Conservation (phyloP, 495 filamentous ascomycete species). For the Lepidopterella palustris region DNA sequence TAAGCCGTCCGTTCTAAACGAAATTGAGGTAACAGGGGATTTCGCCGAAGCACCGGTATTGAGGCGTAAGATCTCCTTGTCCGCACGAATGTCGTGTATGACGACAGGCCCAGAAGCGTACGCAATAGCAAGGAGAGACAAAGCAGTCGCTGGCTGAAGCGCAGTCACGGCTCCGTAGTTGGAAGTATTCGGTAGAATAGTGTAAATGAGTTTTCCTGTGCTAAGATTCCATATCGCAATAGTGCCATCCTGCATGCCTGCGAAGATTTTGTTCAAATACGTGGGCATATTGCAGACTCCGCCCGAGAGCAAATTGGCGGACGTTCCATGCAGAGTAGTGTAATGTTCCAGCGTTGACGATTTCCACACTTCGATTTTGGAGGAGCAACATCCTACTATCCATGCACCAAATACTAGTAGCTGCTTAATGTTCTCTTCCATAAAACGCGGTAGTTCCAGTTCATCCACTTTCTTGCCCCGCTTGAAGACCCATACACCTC, state of each 20-base stretch:
- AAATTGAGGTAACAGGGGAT: constrained; percentile 65
- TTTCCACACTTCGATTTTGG: constrained; percentile 82
- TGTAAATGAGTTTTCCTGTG: constrained; percentile 82
- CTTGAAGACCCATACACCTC: constrained; percentile 90
- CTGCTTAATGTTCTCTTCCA: constrained; percentile 63
- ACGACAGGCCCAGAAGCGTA: constrained; percentile 70
- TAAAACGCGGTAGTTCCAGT: constrained; percentile 51
- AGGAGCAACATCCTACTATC: constrained; percentile 74
- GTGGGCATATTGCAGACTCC: constrained; percentile 79
- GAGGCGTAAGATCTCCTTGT: constrained; percentile 61
- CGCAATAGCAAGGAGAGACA: constrained; percentile 82
- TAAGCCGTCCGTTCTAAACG: constrained; percentile 84
- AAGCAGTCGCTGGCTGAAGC: constrained; percentile 70
- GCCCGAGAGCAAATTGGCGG: constrained; percentile 55
- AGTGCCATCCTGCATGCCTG: constrained; percentile 76
- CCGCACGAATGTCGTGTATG: constrained; percentile 72
- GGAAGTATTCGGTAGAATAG: constrained; percentile 61
- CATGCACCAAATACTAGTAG: constrained; percentile 83
- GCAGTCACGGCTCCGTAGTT: constrained; percentile 70
- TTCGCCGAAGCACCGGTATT: constrained; percentile 49
- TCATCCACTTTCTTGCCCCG: constrained; percentile 80
- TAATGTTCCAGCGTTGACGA: constrained; percentile 79
- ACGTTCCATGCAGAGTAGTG: constrained; percentile 56
- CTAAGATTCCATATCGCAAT: constrained; percentile 97
- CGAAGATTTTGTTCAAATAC: constrained; percentile 91